Evolutionary conservation across 1,284 basidiomycete species (phyloP), one percentile per base, ranked within the genome.

Genomic region (Tetrapyrgos nigripes): DNA sequence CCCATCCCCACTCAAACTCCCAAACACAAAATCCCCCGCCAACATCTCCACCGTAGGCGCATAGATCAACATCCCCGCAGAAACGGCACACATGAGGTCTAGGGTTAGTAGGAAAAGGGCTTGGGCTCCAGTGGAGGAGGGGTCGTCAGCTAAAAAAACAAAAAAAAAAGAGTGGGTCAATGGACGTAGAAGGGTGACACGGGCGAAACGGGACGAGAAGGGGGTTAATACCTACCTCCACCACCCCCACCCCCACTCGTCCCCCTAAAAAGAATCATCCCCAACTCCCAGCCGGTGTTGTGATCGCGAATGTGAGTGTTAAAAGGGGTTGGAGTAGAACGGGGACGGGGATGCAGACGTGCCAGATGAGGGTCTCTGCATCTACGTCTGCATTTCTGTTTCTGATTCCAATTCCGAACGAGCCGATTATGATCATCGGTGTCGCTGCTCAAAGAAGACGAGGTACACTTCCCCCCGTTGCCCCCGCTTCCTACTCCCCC

Each of bases 11-110:
- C n/a, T n/a, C n/a, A n/a, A n/a, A n/a, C n/a, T n/a, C n/a, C n/a
- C n/a, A n/a, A 87, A 85, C 43, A 92, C 85, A 62, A 92, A 91
- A 71, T 92, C 90, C 3, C 84, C 84, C 0, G 88, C 91, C 50
- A 92, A 82, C 87, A 92, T 91, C 79, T 92, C 90, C 10, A 92
- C 88, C 21, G 87, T 89, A 11, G 87, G 84, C 1, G 87, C 89
- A 65, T 92, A 92, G 40, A 88, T 89, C 48, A 92, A 80, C 86
- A 92, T 86, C 1, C 91, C 90, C 1, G 89, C 88, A 0, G 87
- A 89, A n/a, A 91, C 76, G 9, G 88, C 88, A 4, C 85, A 87
- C 84, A 92, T 86, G 44, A 91, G 64, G 28, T 91, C 90, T 67
- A 88, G 86, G 1, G 81, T 78, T 19, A 89, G 76, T 45, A 76